These are phyloP conservation scores for Thelonectria blattea DNA, from an alignment of 2,329 filamentous ascomycete genomes.

Conservation along the genomic window DNA sequence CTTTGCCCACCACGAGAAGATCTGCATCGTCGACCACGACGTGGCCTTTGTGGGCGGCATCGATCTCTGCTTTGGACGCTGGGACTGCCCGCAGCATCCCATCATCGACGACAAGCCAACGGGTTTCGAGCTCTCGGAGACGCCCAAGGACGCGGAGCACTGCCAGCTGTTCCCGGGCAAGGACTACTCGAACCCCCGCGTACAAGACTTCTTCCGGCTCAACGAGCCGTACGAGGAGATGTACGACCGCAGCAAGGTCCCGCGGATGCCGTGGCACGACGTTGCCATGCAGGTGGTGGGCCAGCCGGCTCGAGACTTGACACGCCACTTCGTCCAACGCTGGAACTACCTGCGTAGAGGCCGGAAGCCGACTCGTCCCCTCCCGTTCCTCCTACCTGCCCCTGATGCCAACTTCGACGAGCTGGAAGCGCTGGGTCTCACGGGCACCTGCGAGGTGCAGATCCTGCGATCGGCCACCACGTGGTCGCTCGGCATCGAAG, in stretches of 20 bases:
- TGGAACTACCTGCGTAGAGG: constrained; percentile 98
- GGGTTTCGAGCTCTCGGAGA: constrained; percentile 81
- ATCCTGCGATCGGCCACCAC: constrained; percentile 88
- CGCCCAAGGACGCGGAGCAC: constrained; percentile 86
- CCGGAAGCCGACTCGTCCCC: constrained; percentile 89
- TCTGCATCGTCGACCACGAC: constrained; percentile 96
- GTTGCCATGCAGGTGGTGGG: constrained; percentile 98
- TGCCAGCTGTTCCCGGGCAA: constrained; percentile 97
- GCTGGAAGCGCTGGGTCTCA: constrained; percentile 84
- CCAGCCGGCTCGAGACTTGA: constrained; percentile 91
- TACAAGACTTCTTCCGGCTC: constrained; percentile 92
- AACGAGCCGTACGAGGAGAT: constrained; percentile 98
- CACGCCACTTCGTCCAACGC: constrained; percentile 93
- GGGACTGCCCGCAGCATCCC: constrained; percentile 94
- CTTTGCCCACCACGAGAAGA: constrained; percentile 98
- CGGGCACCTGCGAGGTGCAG: constrained; percentile 95
- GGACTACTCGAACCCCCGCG: constrained; percentile 95
- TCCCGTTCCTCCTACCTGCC: constrained; percentile 90
- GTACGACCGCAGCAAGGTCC: constrained; percentile 89
- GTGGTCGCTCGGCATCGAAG: constrained; percentile 90
- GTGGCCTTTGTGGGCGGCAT: constrained; percentile 95
- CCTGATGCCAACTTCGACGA: constrained; percentile 90
- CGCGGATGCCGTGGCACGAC: constrained; percentile 98
- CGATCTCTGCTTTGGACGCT: constrained; percentile 94
- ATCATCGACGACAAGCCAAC: constrained; percentile 93